phyloP scores from a whole-genome alignment of 2,329 filamentous ascomycete species.

The Macrophomina pseudophaseolina region DNA sequence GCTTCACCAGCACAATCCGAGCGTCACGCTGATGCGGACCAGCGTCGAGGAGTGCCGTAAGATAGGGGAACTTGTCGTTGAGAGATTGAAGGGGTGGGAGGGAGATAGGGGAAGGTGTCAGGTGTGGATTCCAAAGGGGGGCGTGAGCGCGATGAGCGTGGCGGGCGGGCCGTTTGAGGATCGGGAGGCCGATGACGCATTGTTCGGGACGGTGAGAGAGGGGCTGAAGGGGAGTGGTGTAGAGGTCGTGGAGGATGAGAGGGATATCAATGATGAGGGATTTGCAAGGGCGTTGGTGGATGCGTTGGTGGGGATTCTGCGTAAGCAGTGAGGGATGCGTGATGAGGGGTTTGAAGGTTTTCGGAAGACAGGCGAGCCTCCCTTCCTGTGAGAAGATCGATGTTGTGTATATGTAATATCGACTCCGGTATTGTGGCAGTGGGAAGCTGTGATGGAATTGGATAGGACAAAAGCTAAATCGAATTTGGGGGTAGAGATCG shows the following conservation, averaged over 20 bases:
- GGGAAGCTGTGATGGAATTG: too few relatives aligned
- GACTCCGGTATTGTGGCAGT: too few relatives aligned
- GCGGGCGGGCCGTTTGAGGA: slow-evolving; percentile 61
- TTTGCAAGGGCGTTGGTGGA: slow-evolving; percentile 58
- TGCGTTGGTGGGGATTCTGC: slow-evolving; percentile 43
- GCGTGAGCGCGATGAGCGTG: slow-evolving; percentile 65
- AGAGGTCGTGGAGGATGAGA: slow-evolving; percentile 54
- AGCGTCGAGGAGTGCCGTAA: slow-evolving; percentile 60
- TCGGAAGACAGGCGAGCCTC: too few relatives aligned
- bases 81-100: slow-evolving; percentile 54
- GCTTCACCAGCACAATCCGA: slow-evolving; percentile 69
- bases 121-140: slow-evolving; percentile 65
- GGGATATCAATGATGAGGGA: slow-evolving; percentile 59
- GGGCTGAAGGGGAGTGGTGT: slow-evolving; percentile 58
- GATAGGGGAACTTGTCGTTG: slow-evolving; percentile 62
- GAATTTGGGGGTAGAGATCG: too few relatives aligned
- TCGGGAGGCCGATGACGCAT: slow-evolving; percentile 51
- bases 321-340: background rate
- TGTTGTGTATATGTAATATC: too few relatives aligned
- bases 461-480: too few relatives aligned
- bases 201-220: slow-evolving; percentile 55
- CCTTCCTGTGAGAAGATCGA: too few relatives aligned
- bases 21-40: slow-evolving; percentile 70
- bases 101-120: slow-evolving; percentile 52
- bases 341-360: too few relatives aligned